phyloP scores from a whole-genome alignment of 164 flowering plant genomes.

The Nymphaea colorata region DNA sequence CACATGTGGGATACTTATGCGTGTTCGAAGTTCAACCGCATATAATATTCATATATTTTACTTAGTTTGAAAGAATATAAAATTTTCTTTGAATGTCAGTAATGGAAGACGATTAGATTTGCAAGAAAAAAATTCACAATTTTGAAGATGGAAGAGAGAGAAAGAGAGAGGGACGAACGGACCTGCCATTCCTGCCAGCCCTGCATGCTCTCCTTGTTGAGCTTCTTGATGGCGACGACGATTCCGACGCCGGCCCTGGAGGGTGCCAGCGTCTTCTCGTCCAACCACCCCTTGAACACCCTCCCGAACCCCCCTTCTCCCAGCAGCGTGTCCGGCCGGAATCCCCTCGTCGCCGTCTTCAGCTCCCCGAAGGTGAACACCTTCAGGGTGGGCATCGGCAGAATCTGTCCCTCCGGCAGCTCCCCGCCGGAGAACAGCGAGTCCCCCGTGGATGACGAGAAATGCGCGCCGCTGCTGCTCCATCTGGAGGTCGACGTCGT shows the following conservation, averaged over 20 bases:
- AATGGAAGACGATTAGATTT: too few species aligned
- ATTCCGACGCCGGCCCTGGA: slow-evolving; percentile 35
- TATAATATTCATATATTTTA: too few species aligned
- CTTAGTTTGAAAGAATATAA: too few species aligned
- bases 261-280: slow-evolving; percentile 40
- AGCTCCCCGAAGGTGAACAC: slow-evolving; percentile 43
- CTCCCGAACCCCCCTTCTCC: slow-evolving; percentile 80
- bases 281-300: slow-evolving; percentile 63
- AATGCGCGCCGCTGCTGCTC: background rate
- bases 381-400: slow-evolving; percentile 38
- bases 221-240: slow-evolving; percentile 59
- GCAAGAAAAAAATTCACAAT: too few species aligned
- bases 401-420: background rate
- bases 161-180: background rate
- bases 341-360: slow-evolving; percentile 41
- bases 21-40: too few species aligned
- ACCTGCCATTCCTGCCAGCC: slow-evolving; percentile 76
- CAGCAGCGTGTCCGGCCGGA: slow-evolving; percentile 36
- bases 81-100: too few species aligned
- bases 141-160: too few species aligned
- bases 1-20: too few species aligned
- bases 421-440: background rate
- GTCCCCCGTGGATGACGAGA: background rate
- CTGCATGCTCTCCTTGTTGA: slow-evolving; percentile 52
- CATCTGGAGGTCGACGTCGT: background rate